Evolutionary conservation across 495 filamentous ascomycete species (phyloP), one percentile per base, ranked within the genome.

Genomic region (Bathelium albidoporum): DNA sequence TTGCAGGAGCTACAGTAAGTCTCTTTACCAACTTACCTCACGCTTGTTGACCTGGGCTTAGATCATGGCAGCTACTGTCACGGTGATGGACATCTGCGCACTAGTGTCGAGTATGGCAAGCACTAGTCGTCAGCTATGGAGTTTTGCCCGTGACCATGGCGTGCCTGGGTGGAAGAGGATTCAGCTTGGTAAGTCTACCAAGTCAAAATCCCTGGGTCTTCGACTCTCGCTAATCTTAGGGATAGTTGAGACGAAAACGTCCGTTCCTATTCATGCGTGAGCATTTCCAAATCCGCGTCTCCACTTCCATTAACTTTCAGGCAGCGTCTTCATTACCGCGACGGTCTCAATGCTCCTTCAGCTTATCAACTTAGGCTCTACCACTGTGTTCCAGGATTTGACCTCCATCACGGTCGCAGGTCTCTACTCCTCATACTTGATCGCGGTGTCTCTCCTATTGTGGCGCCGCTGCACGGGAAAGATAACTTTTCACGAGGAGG

Each of bases 71-170:
- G 34, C 60, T 31, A 52, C 53, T 31, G n/a, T 62, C 3, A 52
- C 41, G 5, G 39, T 28, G 7, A 24, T 62, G n/a, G 36, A n/a
- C 14, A 45, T 44, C 20, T 26, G 2, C 20, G 60, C 34, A 12
- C 14, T 29, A 4, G 36, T 62, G 3, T 22, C 20, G n/a, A 26
- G 14, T 18, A 20, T 68, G 18, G 68, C 68, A 16, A 24, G 59
- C 2, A 31, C 69, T 5, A 83, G 81, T 10, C 76, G 82, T 32
- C 80, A 81, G 65, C 68, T 72, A 24, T 83, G 82, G 82, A 77
- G 78, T 2, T 83, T 85, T 60, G 77, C 79, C 1, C 70, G 81
- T 16, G 81, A 84, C 61, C 64, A 72, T 20, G 81, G 78, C 12
- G 62, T 80, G 24, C 79, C 81, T 10, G 43, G 49, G 5, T 55